Evolutionary conservation across 2,329 filamentous ascomycete genomes (phyloP).

Genomic region (Coniochaeta prunicola): DNA sequence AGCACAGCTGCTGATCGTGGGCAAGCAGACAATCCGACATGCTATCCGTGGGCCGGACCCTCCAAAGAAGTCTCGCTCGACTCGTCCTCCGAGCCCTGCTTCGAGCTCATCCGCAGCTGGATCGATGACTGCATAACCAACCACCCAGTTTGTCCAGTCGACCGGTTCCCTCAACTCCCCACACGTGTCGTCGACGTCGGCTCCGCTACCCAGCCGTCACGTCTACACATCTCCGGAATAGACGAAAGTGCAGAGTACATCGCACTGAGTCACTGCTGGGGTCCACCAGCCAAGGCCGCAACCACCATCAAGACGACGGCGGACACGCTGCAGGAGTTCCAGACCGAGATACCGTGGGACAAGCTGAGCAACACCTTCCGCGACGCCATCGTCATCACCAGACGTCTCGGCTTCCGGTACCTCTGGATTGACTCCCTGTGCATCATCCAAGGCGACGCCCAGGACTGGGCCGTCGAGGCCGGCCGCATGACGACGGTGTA

Average conservation of each 20-base stretch:
- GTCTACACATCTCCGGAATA: background rate
- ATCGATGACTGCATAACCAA: background rate
- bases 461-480: constrained; percentile 5
- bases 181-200: background rate
- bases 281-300: background rate
- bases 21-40: background rate
- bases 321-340: background rate
- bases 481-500: constrained; percentile 8
- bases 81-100: background rate
- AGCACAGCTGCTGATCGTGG: background rate
- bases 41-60: background rate
- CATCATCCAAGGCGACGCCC: background rate
- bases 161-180: background rate
- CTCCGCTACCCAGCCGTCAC: background rate
- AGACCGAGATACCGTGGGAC: background rate
- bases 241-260: background rate
- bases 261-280: background rate
- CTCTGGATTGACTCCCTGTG: constrained; percentile 7
- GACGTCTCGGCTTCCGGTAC: constrained; percentile 1
- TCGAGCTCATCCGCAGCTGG: background rate
- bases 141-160: background rate
- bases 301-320: background rate
- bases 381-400: constrained; percentile 5
- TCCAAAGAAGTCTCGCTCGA: background rate
- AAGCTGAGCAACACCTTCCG: constrained; percentile 3